Evolutionary conservation across 371 early-diverging fungal species (phyloP).

Genomic region (Mortierella sp.): DNA sequence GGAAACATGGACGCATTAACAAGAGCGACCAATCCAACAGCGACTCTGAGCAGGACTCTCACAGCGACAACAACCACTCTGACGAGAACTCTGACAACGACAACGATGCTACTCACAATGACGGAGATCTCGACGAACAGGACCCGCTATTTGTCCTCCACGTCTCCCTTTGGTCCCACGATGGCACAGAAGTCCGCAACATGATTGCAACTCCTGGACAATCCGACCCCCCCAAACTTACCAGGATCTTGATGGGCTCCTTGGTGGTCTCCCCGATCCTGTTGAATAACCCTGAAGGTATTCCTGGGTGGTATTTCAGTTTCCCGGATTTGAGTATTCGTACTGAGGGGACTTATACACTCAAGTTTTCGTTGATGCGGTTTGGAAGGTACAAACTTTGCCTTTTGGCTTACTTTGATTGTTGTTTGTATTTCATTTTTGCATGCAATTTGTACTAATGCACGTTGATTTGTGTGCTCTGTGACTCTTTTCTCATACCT

Average conservation of each 20-base stretch:
- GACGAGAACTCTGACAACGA: constrained; percentile 13
- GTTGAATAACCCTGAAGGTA: constrained; percentile 79
- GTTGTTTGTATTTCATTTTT: background rate
- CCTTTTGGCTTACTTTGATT: too few relatives aligned
- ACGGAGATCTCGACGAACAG: constrained; percentile 12
- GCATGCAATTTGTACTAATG: too few relatives aligned
- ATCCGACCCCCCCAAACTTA: constrained; percentile 69
- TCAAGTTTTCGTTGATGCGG: constrained; percentile 83
- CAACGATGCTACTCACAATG: background rate
- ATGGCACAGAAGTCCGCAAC: constrained; percentile 67
- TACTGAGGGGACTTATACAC: constrained; percentile 88
- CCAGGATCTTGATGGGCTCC: constrained; percentile 83
- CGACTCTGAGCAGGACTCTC: constrained; percentile 6
- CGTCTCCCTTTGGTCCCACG: constrained; percentile 83
- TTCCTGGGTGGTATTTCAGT: constrained; percentile 90
- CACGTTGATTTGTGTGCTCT: too few relatives aligned
- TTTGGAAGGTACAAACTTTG: constrained; percentile 61
- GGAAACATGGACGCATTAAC: constrained; percentile 20
- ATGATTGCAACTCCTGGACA: constrained; percentile 64
- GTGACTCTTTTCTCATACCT: too few relatives aligned
- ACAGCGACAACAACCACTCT: constrained; percentile 7
- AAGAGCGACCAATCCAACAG: constrained; percentile 19
- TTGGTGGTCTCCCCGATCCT: constrained; percentile 86
- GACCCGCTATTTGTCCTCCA: constrained; percentile 83
- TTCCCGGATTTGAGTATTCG: constrained; percentile 93